These are phyloP conservation scores for Phytophthora parvispora DNA, from an alignment of 352 stramenopile genomes.

Conservation along the genomic window DNA sequence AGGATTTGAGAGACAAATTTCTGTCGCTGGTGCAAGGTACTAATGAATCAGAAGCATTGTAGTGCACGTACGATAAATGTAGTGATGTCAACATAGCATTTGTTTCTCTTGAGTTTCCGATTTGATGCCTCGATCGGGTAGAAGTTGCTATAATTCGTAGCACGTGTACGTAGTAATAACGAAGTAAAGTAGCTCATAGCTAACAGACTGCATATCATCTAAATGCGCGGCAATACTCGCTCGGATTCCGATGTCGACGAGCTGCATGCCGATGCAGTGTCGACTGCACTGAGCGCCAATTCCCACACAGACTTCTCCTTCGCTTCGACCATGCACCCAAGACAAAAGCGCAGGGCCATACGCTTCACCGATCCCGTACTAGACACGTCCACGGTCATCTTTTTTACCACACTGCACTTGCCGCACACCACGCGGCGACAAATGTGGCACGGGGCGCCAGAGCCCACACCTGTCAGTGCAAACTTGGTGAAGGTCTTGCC, in stretches of 20 bases:
- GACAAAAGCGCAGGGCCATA: background rate
- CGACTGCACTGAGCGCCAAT: background rate
- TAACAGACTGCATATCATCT: no score
- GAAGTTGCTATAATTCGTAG: no score
- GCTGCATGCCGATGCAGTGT: background rate
- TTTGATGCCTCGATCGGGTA: no score
- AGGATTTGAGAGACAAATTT: no score
- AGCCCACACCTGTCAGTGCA: background rate
- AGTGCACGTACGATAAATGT: no score
- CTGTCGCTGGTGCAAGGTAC: no score
- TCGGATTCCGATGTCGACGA: background rate
- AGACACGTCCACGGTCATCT: background rate
- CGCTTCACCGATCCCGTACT: background rate
- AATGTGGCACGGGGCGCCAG: background rate
- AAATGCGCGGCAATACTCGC: background rate
- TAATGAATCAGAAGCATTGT: no score
- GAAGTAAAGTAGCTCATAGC: no score
- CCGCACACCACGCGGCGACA: background rate
- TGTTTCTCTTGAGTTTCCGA: no score
- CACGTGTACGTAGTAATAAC: no score
- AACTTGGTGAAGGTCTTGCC: conserved; percentile 2
- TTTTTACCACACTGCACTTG: background rate
- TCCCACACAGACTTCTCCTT: background rate
- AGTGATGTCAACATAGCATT: no score
- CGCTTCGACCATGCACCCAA: background rate